A percentile compares a stretch with the other conserved stretches of the same genome.
phyloP scores from a whole-genome alignment of 1,139 yeast species.

The Hanseniaspora uvarum region DNA sequence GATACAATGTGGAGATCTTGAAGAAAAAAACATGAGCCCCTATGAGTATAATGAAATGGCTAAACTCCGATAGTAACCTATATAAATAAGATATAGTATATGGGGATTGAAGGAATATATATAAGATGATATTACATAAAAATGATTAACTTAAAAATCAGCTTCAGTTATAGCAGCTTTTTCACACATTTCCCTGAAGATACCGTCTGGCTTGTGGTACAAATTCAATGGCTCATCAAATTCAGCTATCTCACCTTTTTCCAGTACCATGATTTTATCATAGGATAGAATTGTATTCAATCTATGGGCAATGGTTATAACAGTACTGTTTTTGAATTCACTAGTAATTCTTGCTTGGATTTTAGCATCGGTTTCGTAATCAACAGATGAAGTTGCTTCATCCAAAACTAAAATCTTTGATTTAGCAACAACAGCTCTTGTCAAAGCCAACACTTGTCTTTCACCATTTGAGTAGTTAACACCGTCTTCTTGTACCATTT shows the following conservation, averaged over 20 bases:
- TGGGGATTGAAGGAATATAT: too few species aligned
- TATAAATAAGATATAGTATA: too few species aligned
- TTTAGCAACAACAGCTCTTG: constrained; percentile 53
- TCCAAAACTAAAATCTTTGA: constrained; percentile 52
- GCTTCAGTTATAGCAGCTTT: constrained; percentile 36
- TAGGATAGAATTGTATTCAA: constrained; percentile 47
- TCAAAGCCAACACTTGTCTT: constrained; percentile 54
- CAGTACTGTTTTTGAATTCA: constrained; percentile 49
- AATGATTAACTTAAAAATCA: constrained; percentile 21
- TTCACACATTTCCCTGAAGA: constrained; percentile 46
- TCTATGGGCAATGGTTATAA: constrained; percentile 60
- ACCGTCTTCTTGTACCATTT: constrained; percentile 53
- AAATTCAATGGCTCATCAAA: constrained; percentile 41
- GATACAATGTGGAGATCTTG: too few species aligned
- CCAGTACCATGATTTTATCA: constrained; percentile 48
- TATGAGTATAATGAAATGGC: too few species aligned
- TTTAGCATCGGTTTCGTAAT: constrained; percentile 52
- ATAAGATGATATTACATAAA: neutral
- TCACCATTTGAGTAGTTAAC: constrained; percentile 57
- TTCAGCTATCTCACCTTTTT: constrained; percentile 44
- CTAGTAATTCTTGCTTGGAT: constrained; percentile 47
- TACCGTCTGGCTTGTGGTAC: constrained; percentile 34
- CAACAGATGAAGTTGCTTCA: constrained; percentile 65
- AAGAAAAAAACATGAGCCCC: too few species aligned
- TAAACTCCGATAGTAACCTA: neutral